Evolutionary conservation across 495 filamentous ascomycete genomes (phyloP), one percentile per base, ranked within the genome.

Genomic region (Aspergillus kassunensis): DNA sequence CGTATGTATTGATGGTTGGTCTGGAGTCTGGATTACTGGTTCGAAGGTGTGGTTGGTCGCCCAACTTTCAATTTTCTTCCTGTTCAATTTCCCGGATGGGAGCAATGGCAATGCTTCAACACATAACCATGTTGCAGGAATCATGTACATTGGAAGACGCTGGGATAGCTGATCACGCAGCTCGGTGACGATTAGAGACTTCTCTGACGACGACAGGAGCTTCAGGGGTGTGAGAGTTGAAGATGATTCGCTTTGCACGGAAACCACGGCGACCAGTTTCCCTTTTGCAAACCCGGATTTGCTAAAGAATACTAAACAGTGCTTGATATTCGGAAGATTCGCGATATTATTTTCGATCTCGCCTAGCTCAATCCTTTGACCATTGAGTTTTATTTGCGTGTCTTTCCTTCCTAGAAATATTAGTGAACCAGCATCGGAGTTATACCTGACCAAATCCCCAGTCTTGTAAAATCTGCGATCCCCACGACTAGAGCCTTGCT

Each of bases 301-400:
- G 2, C 73, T 69, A 44, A 79, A 60, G 2, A 72, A 74, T 53
- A 70, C 62, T 0, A 75, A 60, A 30, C 72, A 71, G 25, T 74
- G 70, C 31, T 74, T 69, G n/a, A 71, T 54, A 16, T 59, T 39
- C 2, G 45, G 20, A 20, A 70, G 60, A 11, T 56, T 55, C 39
- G 53, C 63, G 44, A 74, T 58, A 56, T 80, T 70, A 52, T 78
- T 77, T 58, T 88, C 84, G 39, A 88, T 80, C 54, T 88, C 84
- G 2, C 77, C 80, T 13, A 87, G 65, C 59, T 88, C 84, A 29
- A 88, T 74, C 25, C 84, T 68, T 56, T 88, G 84, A 10, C 84
- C 84, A 33, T 81, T 77, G 15, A 86, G 66, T 63, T 88, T 88
- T n/a, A 85, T 79, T 57, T 86, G 83, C 1, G 78, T 78, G 52